Base-by-base conservation (phyloP, 2,329 filamentous ascomycete species). In the Cadophora gregata region DNA sequence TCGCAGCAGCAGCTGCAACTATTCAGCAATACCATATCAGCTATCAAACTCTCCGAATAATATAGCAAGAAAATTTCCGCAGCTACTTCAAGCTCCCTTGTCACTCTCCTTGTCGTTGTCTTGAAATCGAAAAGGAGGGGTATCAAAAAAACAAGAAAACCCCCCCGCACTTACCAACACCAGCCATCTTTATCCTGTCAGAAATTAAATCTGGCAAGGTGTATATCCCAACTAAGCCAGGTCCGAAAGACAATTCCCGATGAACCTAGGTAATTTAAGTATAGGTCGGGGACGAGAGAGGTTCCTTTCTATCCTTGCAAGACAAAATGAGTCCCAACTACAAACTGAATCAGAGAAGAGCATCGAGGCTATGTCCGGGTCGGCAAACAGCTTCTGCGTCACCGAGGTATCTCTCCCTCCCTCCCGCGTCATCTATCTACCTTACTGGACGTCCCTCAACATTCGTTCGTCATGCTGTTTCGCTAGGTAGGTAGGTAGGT, bases 1-100 rank as follows among this genome's bases (percentile, higher is more conserved):
- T 77, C 16, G 76, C 77, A 21, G 74, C 73, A 24, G 69, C 74
- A 58, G 73, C 69, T 60, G 72, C 69, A 21, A 69, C 70, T 72
- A 59, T 68, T 50, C 25, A 47, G 48, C 9, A 45, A 55, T 14
- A 12, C 21, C 58, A 67, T 73, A 25, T 73, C 64, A 72, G 67
- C 58, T 42, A 25, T 38, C 31, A 21, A 21, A n/a, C 6, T 7
- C 9, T 21, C 19, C n/a, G n/a, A 42, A 19, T 19, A n/a, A n/a
- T 36, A 36, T 36, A 36, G 12, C 31, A 12, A 36, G 31, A 36
- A 36, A 36, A 36, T n/a, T n/a, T n/a, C n/a, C n/a, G n/a, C n/a
- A n/a, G n/a, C n/a, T n/a, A n/a, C n/a, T n/a, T 42, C 38, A 3
- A 42, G 3, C 38, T 16, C 24, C 24, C 25, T 45, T 48, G 6